Percentiles rank a stretch among this genome's conserved stretches.
Evolutionary conservation across 2,329 filamentous ascomycete species (phyloP).

Genomic region (Podosphaera leucotricha): DNA sequence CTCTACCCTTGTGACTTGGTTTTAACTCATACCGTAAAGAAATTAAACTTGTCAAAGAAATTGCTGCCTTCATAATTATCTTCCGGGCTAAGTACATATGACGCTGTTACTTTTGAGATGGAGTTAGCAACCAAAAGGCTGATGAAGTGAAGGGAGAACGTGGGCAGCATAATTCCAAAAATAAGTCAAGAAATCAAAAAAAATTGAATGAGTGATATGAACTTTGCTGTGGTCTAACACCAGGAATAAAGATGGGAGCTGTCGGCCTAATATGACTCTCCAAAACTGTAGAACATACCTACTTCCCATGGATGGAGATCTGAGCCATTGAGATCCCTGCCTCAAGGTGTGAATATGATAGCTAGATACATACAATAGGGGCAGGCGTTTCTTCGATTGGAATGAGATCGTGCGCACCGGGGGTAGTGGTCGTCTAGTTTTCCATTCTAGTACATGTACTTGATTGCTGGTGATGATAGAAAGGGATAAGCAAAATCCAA

Average conservation of each 20-base stretch:
- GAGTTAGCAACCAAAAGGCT: background rate
- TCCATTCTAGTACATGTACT: background rate
- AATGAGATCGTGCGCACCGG: background rate
- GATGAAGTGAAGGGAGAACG: background rate
- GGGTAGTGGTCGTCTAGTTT: background rate
- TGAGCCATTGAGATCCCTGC: background rate
- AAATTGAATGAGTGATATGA: no score
- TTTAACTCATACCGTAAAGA: background rate
- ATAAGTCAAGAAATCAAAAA: background rate
- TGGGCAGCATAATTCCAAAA: background rate
- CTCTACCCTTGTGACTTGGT: background rate
- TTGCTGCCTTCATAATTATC: slow-evolving; percentile 1
- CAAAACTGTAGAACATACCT: background rate
- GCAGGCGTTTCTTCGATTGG: no score
- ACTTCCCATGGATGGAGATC: background rate
- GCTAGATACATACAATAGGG: background rate
- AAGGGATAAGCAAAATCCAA: background rate
- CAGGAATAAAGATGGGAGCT: no score
- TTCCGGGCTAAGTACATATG: slow-evolving; percentile 1
- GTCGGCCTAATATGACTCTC: no score
- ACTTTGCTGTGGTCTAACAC: no score
- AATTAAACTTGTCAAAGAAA: slow-evolving; percentile 2
- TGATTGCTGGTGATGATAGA: background rate
- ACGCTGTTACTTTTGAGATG: background rate
- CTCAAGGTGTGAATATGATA: background rate